phyloP scores from a whole-genome alignment of 805 yeast species.

The Barnettozyma botsteinii region DNA sequence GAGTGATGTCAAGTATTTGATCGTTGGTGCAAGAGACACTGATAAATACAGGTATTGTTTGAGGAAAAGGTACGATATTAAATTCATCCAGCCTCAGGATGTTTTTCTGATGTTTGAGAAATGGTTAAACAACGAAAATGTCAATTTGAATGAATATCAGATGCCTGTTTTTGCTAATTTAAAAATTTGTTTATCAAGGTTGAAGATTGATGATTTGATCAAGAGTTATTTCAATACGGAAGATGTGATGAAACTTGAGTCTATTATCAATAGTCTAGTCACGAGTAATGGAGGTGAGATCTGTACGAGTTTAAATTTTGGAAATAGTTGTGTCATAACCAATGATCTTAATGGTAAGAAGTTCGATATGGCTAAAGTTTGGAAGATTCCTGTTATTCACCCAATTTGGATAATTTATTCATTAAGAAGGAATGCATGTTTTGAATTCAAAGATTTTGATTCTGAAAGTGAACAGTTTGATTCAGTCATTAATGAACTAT shows the following conservation, averaged over 20 bases:
- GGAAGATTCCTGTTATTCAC: conserved; percentile 36
- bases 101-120: conserved; percentile 38
- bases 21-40: conserved; percentile 57
- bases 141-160: conserved; percentile 23
- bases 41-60: conserved; percentile 51
- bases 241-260: conserved; percentile 12
- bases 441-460: conserved; percentile 28
- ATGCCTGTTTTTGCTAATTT: conserved; percentile 42
- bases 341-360: conserved; percentile 47
- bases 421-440: conserved; percentile 31
- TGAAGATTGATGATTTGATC: conserved; percentile 21
- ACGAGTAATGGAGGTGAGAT: conserved; percentile 43
- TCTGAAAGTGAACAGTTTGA: conserved; percentile 18
- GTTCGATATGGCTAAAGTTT: conserved; percentile 38
- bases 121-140: conserved; percentile 45
- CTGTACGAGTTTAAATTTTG: conserved; percentile 43
- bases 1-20: conserved; percentile 51
- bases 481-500: conserved; percentile 28
- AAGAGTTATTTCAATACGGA: conserved; percentile 16
- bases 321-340: conserved; percentile 42
- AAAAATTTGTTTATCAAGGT: conserved; percentile 33
- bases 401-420: conserved; percentile 40
- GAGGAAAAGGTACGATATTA: conserved; percentile 48
- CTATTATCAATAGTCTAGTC: conserved; percentile 32
- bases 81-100: conserved; percentile 44